These are phyloP conservation scores for Monosporozyma siamensis DNA, from an alignment of 805 yeast species.

Conservation along the genomic window DNA sequence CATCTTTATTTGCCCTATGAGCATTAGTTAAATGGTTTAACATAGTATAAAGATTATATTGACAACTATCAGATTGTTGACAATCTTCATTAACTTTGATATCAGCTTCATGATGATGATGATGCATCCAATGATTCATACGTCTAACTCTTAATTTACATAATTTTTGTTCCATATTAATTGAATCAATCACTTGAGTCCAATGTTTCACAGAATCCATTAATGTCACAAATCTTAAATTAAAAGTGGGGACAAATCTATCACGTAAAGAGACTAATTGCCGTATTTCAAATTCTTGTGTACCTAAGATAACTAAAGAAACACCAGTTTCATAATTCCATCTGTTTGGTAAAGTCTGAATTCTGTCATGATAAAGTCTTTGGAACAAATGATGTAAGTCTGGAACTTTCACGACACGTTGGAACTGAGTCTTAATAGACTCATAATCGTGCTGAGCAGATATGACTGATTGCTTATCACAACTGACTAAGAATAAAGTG, in stretches of 20 bases:
- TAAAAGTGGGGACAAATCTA: constrained; percentile 21
- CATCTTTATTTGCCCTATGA: background rate
- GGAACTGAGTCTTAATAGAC: constrained; percentile 1
- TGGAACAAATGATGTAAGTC: constrained; percentile 8
- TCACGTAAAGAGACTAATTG: constrained; percentile 12
- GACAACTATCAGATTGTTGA: constrained; percentile 6
- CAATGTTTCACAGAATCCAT: constrained; percentile 2
- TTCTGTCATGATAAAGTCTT: constrained; percentile 17
- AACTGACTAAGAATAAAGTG: constrained; percentile 9
- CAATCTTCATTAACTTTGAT: background rate
- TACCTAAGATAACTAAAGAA: constrained; percentile 15
- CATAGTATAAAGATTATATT: constrained; percentile 24
- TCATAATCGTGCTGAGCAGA: constrained; percentile 9
- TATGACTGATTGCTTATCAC: background rate
- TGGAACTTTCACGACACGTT: constrained; percentile 5
- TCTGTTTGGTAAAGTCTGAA: constrained; percentile 10
- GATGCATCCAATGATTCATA: constrained; percentile 28
- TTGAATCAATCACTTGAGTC: constrained; percentile 1
- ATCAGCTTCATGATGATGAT: constrained; percentile 3
- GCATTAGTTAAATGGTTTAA: constrained; percentile 13
- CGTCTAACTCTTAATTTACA: constrained; percentile 16
- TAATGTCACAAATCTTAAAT: constrained; percentile 11
- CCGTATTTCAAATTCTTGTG: constrained; percentile 6
- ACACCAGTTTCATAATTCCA: constrained; percentile 21
- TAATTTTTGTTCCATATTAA: constrained; percentile 4